Evolutionary conservation across 2,329 filamentous ascomycete genomes (phyloP), one percentile per base, ranked within the genome.

Genomic region (Ceratocystis diversiconidia): DNA sequence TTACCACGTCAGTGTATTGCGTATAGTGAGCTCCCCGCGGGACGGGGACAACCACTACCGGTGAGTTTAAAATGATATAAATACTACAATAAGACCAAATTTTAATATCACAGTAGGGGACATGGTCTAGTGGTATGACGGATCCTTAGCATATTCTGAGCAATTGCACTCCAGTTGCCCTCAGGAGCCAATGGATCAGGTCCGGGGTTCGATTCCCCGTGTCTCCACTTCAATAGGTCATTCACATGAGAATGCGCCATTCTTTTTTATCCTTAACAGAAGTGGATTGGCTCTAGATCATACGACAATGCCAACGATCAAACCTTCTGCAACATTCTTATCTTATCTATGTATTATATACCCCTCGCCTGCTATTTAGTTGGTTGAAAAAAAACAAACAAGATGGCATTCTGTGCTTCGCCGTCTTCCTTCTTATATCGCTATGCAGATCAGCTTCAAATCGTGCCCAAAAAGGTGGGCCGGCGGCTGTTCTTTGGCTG

Each of bases 131-230:
- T 61, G 65, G 65, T 66, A 66, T 64, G 65, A 66, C 61, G 61
- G 65, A 64, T 66, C 65, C 65, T 66, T 66, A 66, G 65, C 65
- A 66, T 32, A 15, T n/a, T 55, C 28, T 25, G n/a, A 50, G 28
- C 10, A 8, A 6, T 8, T 52, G 22, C 36, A 12, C 3, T 41
- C 3, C 36, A 10, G 36, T 41, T 41, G 36, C 3, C 10, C 3
- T 41, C 36, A 3, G 36, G 12, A 17, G 28, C 5, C 30, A 22
- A 60, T 67, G 63, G 66, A 67, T 67, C 66, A 67, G 66, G 66
- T 67, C 66, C 66, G 66, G 66, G 60, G 63, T 67, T 67, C 63
- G 60, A 67, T 67, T 67, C 66, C 66, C 66, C 66, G 66, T 67
- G 66, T 67, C 66, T 67, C 66, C 66, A 66, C 30, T 19, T 28